Conservation (phyloP, 176 grass and related monocot genomes). For the Hordeum marinum region DNA sequence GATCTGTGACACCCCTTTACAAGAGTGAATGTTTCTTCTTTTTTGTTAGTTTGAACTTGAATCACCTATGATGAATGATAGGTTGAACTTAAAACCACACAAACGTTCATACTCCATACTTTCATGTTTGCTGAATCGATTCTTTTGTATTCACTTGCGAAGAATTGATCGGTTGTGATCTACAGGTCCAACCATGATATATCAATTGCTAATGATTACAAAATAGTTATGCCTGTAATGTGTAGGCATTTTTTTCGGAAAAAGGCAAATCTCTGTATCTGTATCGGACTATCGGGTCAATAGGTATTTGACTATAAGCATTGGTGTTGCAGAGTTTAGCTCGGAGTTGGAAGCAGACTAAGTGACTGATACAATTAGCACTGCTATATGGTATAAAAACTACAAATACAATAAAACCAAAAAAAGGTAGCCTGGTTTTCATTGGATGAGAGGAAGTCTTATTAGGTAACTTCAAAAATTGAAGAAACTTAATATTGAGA, state of each 20-base stretch:
- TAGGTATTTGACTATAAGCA: neutral
- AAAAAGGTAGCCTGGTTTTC: neutral
- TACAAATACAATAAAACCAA: neutral
- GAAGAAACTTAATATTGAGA: neutral
- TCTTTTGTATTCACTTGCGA: neutral
- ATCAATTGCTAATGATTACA: neutral
- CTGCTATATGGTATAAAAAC: slow-evolving; percentile 13
- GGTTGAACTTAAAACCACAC: neutral
- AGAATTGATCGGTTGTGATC: neutral
- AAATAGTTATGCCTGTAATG: neutral
- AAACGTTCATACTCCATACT: neutral
- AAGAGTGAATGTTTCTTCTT: neutral
- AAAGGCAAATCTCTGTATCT: neutral
- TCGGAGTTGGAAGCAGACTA: neutral
- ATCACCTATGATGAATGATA: neutral
- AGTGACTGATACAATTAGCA: neutral
- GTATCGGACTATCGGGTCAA: neutral
- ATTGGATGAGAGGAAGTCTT: neutral
- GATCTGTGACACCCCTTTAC: neutral
- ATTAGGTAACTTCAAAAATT: neutral
- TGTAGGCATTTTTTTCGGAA: neutral
- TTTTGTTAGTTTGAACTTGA: neutral
- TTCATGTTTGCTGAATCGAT: neutral
- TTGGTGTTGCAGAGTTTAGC: neutral
- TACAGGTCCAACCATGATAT: neutral